Conservation (phyloP, 139 green algal genomes). For the Chlamydomonas sphaeroides region DNA sequence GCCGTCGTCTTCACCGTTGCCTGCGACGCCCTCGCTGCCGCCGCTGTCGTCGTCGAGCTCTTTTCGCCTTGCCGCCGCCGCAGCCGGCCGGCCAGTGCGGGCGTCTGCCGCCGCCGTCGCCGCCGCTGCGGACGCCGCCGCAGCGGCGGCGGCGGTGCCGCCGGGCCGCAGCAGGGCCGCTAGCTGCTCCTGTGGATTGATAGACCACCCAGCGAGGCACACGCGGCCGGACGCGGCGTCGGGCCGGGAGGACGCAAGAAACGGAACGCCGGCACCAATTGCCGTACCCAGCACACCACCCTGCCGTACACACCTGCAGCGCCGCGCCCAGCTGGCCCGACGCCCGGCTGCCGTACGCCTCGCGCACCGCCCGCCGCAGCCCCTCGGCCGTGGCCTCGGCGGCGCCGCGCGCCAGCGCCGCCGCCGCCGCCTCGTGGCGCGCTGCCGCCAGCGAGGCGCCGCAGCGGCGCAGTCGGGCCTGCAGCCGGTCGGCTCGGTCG, state of each 20-base stretch:
- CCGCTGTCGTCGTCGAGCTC: too few species aligned
- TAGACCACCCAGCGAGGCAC: background rate
- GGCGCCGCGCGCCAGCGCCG: background rate
- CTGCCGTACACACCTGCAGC: background rate
- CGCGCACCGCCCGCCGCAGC: slow-evolving; percentile 13
- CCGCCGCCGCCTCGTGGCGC: background rate
- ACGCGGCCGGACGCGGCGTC: background rate
- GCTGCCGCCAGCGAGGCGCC: slow-evolving; percentile 11
- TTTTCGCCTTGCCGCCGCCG: too few species aligned
- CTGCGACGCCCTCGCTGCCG: too few species aligned
- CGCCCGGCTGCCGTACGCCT: background rate
- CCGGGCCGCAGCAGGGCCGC: too few species aligned
- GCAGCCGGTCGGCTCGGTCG: slow-evolving; percentile 12
- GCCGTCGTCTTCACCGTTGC: too few species aligned
- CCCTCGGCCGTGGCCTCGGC: slow-evolving; percentile 8
- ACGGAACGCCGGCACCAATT: background rate
- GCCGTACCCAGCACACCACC: background rate
- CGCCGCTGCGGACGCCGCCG: too few species aligned
- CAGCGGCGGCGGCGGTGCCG: too few species aligned
- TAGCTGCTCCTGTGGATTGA: background rate
- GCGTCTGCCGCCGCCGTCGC: too few species aligned
- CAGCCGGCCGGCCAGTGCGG: too few species aligned
- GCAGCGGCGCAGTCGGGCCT: slow-evolving; percentile 30
- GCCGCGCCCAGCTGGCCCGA: slow-evolving; percentile 21
- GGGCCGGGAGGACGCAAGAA: background rate